Base-by-base conservation (phyloP, 2,329 filamentous ascomycete species). In the Stachybotrys elegans region DNA sequence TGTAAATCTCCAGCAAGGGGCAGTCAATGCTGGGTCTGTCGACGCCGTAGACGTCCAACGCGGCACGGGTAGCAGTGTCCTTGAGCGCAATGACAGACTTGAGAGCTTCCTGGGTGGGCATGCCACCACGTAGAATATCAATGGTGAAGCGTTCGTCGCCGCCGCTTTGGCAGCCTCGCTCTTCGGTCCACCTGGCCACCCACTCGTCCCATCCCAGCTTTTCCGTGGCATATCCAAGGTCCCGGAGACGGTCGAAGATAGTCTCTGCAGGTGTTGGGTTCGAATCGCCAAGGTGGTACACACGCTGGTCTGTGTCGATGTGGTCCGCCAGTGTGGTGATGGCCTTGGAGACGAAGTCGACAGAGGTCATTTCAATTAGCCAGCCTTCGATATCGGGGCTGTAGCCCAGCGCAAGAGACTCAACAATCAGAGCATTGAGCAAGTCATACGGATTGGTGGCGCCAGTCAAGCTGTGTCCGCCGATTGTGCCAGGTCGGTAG, bases 291-390 rank as follows among this genome's bases (percentile, higher is more conserved):
- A 91, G 70, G 53, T 91, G 87, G 64, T 87, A 88, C 7, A 90
- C 66, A 0, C 73, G 72, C 55, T 87, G 83, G 9, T 81, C 72
- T 1, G 73, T 71, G 27, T 82, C 72, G 1, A 68, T 75, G 46
- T 88, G 75, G 51, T 84, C 81, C 32, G 83, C 76, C 17, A 91
- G 74, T 16, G 84, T 79, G 20, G 86, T 69, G 51, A 92, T 87
- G 4, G 85, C 81, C 50, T 81, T 81, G 65, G 82, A 86, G 46
- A 90, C 85, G 55, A 88, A 90, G 62, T 92, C 86, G 13, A 89
- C 87, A 0, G 87, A 86, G 0, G 87, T 90, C 86, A 91, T 91
- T 66, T 92, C 87, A 2, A 85, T 78, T 40, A 83, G 79, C 87
- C 87, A 92, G 34, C 81, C 81, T 40, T 84, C 74, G 4, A 90